Evolutionary conservation across 176 grass and related monocot genomes (phyloP).

Genomic region (Zea luxurians): DNA sequence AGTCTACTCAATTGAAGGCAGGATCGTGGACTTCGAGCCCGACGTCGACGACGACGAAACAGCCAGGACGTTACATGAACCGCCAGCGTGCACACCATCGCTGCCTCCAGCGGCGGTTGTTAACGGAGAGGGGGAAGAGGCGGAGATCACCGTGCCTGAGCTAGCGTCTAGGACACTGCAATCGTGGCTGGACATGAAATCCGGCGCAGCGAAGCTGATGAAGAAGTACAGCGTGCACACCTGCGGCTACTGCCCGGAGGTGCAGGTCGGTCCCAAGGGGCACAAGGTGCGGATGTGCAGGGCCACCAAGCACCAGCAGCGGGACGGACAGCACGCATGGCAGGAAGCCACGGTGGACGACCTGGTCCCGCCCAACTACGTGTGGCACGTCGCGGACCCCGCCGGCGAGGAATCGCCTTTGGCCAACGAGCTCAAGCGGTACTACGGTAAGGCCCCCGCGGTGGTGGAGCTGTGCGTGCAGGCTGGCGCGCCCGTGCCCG

Average conservation of each 20-base stretch:
- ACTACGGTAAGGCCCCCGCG: slow-evolving; percentile 75
- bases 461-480: slow-evolving; percentile 61
- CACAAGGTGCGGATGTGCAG: slow-evolving; percentile 79
- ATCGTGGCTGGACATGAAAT: slow-evolving; percentile 54
- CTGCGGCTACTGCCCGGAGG: slow-evolving; percentile 73
- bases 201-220: slow-evolving; percentile 53
- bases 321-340: slow-evolving; percentile 68
- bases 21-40: slow-evolving; percentile 64
- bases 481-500: slow-evolving; percentile 47
- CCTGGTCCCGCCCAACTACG: slow-evolving; percentile 57
- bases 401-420: background rate
- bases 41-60: background rate
- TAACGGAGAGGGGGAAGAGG: background rate
- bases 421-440: slow-evolving; percentile 66
- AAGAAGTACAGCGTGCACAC: slow-evolving; percentile 56
- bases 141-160: slow-evolving; percentile 19
- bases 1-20: slow-evolving; percentile 69
- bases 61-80: background rate
- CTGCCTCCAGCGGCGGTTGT: background rate
- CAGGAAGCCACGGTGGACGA: slow-evolving; percentile 72
- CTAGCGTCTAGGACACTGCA: slow-evolving; percentile 46
- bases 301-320: slow-evolving; percentile 66
- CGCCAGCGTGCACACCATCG: background rate
- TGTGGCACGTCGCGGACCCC: slow-evolving; percentile 47
- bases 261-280: slow-evolving; percentile 76